Base-by-base conservation (phyloP, 2,329 filamentous ascomycete genomes). In the Lachnellula arida region DNA sequence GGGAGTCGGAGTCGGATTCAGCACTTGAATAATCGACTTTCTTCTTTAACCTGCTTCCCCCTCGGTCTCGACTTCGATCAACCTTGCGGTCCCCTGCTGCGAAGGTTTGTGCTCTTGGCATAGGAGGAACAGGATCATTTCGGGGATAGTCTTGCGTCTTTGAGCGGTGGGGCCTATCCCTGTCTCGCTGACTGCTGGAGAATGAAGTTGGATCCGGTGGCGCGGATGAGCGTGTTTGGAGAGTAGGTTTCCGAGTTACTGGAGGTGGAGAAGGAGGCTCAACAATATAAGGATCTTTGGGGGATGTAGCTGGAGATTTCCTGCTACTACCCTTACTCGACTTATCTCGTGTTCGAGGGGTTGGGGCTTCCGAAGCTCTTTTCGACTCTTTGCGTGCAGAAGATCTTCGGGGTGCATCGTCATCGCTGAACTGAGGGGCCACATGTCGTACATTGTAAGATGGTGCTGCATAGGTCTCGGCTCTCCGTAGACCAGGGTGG, bases 381-480 rank as follows among this genome's bases (percentile, higher is more conserved):
- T 63, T 62, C 12, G 61, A 62, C 34, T 63, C 61, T 25, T 63
- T 61, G 35, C 59, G 58, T 11, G 57, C 66, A 37, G 68, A 68
- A 11, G 68, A 67, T 54, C 68, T 60, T 43, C 66, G 62, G 6
- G 66, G 64, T 28, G 57, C 15, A 7, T 71, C 68, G 43, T 70
- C 67, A 39, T 70, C 68, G 40, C 66, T 64, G 56, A 55, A 57
- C 15, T 61, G 55, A n/a, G 63, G 48, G 5, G 56, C 47, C 39
- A 63, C 60, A 55, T 67, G 66, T 48, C 64, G 62, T 39, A 63
- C 47, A 40, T 60, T 60, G 54, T 65, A 65, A 23, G 63, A 40
- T 22, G 63, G 49, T 19, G 53, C 59, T 19, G 63, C 57, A 58
- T 62, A 69, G 12, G 67, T 69, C 48, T 68, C 66, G 12, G 65